phyloP scores from a whole-genome alignment of 345 rosid genomes.

The Camelina neglecta region DNA sequence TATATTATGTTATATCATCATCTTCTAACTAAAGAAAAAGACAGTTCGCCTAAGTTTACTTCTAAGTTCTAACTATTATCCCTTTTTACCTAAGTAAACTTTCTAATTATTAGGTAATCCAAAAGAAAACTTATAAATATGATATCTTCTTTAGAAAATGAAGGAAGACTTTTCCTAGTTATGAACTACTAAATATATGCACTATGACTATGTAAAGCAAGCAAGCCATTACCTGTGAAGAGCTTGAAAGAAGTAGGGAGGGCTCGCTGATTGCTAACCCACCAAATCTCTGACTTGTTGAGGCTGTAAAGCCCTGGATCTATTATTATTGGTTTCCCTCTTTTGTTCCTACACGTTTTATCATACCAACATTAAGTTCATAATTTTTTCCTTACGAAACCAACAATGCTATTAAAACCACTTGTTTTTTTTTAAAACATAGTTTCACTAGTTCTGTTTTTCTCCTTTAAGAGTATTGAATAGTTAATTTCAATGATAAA shows the following conservation, averaged over 20 bases:
- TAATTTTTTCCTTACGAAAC: background rate
- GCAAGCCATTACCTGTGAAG: slow-evolving; percentile 64
- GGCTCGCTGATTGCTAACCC: slow-evolving; percentile 69
- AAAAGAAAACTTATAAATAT: background rate
- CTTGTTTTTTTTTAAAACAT: background rate
- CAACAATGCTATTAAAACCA: background rate
- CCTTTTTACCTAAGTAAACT: background rate
- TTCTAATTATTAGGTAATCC: background rate
- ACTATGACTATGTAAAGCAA: background rate
- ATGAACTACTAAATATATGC: background rate
- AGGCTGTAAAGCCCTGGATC: slow-evolving; percentile 80
- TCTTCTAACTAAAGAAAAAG: slow-evolving; percentile 1
- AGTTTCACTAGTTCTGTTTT: background rate
- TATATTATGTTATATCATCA: background rate
- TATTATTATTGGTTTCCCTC: slow-evolving; percentile 86
- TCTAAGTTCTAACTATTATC: background rate
- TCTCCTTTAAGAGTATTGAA: background rate
- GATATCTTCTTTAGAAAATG: background rate
- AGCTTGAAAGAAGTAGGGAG: slow-evolving; percentile 96
- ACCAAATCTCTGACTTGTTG: slow-evolving; percentile 91
- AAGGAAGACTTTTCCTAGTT: slow-evolving; percentile 7
- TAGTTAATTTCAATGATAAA: background rate
- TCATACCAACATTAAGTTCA: background rate
- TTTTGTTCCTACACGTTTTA: slow-evolving; percentile 63
- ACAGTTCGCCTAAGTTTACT: slow-evolving; percentile 23